phyloP scores from a whole-genome alignment of 2,329 filamentous ascomycete species.

The Calonectria fujianensis region DNA sequence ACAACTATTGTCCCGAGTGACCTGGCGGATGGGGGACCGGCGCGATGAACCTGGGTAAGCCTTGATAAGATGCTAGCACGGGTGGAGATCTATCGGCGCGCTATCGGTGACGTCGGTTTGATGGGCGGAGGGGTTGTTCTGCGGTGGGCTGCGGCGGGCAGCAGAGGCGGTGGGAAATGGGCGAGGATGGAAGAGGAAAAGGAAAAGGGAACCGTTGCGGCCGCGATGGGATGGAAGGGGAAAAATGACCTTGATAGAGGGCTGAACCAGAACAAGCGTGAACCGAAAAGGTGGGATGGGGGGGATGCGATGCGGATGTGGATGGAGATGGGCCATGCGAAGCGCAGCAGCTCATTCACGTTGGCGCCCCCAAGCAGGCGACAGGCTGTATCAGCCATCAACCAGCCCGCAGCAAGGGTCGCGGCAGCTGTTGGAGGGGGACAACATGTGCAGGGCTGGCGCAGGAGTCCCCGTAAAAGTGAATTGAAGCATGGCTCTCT shows the following conservation, averaged over 20 bases:
- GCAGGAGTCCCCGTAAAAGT: conserved; percentile 13
- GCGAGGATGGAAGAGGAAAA: neutral
- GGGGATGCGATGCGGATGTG: neutral
- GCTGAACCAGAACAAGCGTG: conserved; percentile 19
- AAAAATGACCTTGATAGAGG: neutral
- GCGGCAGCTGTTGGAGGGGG: conserved; percentile 19
- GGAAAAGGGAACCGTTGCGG: neutral
- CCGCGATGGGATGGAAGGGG: conserved; percentile 3
- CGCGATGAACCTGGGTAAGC: conserved; percentile 14
- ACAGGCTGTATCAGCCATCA: conserved; percentile 19
- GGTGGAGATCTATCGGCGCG: conserved; percentile 28
- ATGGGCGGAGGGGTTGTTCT: conserved; percentile 9
- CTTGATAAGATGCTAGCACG: conserved; percentile 32
- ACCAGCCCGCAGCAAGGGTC: conserved; percentile 16
- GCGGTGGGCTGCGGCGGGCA: neutral
- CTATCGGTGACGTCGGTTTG: conserved; percentile 26
- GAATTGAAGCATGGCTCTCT: conserved; percentile 18
- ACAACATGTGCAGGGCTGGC: conserved; percentile 17
- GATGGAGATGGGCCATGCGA: neutral
- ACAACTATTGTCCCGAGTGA: conserved; percentile 33
- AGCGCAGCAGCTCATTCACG: conserved; percentile 19
- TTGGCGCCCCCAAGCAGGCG: conserved; percentile 16
- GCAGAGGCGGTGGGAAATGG: conserved; percentile 1
- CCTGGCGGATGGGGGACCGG: conserved; percentile 26
- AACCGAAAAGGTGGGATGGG: conserved; percentile 19